Evolutionary conservation across 352 stramenopile species (phyloP).

Genomic region (Globisporangium parvum): DNA sequence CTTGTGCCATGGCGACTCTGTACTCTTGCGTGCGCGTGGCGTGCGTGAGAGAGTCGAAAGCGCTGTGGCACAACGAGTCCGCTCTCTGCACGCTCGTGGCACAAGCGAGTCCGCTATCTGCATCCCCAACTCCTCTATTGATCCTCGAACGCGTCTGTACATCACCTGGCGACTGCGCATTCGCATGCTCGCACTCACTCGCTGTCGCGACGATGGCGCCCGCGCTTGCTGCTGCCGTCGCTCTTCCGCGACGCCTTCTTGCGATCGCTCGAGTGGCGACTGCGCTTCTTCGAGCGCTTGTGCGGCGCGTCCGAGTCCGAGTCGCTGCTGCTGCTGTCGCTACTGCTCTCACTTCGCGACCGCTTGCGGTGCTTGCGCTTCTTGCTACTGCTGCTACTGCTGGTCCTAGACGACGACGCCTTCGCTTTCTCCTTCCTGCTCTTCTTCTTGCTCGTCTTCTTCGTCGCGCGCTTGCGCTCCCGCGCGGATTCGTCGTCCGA

Average conservation of each 20-base stretch:
- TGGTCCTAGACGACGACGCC: slow-evolving; percentile 19
- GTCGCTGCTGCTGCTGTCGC: slow-evolving; percentile 8
- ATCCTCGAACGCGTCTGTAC: too few relatives aligned
- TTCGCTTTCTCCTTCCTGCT: slow-evolving; percentile 22
- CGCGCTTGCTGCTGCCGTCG: slow-evolving; percentile 14
- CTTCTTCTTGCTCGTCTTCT: slow-evolving; percentile 9
- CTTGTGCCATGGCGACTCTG: too few relatives aligned
- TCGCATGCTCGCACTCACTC: slow-evolving; percentile 2
- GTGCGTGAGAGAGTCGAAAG: too few relatives aligned
- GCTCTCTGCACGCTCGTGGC: too few relatives aligned
- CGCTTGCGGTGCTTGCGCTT: slow-evolving; percentile 15
- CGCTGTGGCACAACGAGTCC: too few relatives aligned
- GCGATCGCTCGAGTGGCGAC: not conserved
- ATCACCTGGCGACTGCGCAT: too few relatives aligned
- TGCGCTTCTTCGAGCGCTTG: slow-evolving; percentile 17
- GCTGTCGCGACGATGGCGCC: slow-evolving; percentile 9
- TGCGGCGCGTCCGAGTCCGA: slow-evolving; percentile 15
- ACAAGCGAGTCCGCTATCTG: too few relatives aligned
- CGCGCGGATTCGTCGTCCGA: slow-evolving; percentile 5
- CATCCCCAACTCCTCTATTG: not conserved
- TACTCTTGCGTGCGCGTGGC: too few relatives aligned
- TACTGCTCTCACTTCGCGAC: slow-evolving; percentile 15
- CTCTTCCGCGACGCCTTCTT: slow-evolving; percentile 13
- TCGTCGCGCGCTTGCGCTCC: not conserved
- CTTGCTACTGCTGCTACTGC: slow-evolving; percentile 16